Conservation (phyloP, 1,284 basidiomycete species). For the Cystobasidium slooffiae region DNA sequence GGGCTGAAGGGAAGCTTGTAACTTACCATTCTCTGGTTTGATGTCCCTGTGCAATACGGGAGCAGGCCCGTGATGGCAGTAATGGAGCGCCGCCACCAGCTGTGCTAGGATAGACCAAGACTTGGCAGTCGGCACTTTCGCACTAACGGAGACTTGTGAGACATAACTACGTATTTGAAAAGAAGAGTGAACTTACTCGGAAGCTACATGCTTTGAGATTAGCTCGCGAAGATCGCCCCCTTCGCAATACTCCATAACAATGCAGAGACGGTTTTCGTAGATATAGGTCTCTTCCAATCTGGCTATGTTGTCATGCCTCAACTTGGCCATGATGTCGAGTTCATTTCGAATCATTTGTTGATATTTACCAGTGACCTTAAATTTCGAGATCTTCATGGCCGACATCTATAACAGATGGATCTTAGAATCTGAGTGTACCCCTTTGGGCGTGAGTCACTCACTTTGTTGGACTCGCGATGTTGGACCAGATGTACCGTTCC, state of each 20-base stretch:
- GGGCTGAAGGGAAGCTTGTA: conserved; percentile 6
- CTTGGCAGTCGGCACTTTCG: conserved; percentile 4
- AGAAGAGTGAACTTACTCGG: too few species aligned
- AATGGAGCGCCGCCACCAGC: conserved; percentile 5
- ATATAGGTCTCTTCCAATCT: too few species aligned
- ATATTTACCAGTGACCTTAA: conserved; percentile 1
- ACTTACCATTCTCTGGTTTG: conserved; percentile 24
- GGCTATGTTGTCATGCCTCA: conserved; percentile 10
- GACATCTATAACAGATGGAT: background rate
- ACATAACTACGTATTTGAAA: too few species aligned
- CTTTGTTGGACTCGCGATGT: conserved; percentile 7
- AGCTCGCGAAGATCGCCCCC: background rate
- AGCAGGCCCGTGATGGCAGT: background rate
- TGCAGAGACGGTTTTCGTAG: too few species aligned
- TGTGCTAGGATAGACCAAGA: conserved; percentile 13
- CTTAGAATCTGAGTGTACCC: background rate
- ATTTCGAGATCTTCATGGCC: conserved; percentile 6
- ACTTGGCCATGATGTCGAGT: conserved; percentile 3
- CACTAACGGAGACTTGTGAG: background rate
- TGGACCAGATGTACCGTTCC: conserved; percentile 4
- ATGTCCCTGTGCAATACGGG: conserved; percentile 9
- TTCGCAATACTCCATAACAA: too few species aligned
- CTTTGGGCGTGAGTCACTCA: background rate
- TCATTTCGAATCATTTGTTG: conserved; percentile 10
- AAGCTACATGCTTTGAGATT: background rate